Percentiles rank a stretch among this genome's conserved stretches.
Conservation (phyloP, 345 rosid species). For the Eucalyptus leucophloia region DNA sequence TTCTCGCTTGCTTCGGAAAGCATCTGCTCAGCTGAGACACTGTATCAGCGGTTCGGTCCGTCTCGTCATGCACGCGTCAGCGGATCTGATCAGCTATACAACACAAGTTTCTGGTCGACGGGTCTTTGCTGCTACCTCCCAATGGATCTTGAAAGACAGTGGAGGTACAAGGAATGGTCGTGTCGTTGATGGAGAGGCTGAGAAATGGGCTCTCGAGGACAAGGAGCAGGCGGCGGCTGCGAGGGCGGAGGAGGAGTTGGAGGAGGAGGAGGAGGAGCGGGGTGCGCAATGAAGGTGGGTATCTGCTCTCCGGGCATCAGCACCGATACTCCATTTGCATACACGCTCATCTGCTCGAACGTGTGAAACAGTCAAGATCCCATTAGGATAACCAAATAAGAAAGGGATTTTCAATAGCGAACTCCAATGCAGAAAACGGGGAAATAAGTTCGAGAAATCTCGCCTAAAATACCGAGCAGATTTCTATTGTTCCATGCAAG, state of each 20-base stretch:
- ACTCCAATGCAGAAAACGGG: not conserved
- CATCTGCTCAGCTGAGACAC: not conserved
- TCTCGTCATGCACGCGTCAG: not conserved
- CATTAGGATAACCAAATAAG: not conserved
- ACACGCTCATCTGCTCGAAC: constrained; percentile 30
- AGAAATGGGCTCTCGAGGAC: constrained; percentile 22
- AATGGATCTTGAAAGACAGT: not conserved
- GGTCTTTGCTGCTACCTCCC: not conserved
- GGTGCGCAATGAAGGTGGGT: constrained; percentile 69
- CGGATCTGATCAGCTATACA: not conserved
- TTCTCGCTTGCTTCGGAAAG: not conserved
- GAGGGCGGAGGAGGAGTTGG: not conserved
- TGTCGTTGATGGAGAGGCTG: constrained; percentile 19
- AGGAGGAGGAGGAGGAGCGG: constrained; percentile 28
- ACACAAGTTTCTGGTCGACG: not conserved
- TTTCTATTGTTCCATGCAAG: not conserved
- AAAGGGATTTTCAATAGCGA: not conserved
- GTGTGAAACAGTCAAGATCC: not conserved
- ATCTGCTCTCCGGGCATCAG: constrained; percentile 70
- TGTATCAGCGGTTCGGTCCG: not conserved
- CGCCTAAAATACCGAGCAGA: not conserved
- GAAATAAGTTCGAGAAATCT: not conserved
- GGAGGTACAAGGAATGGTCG: not conserved
- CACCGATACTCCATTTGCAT: constrained; percentile 54
- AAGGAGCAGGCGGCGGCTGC: not conserved